Evolutionary conservation across 495 filamentous ascomycete species (phyloP).

Genomic region (Podospora pseudopauciseta): DNA sequence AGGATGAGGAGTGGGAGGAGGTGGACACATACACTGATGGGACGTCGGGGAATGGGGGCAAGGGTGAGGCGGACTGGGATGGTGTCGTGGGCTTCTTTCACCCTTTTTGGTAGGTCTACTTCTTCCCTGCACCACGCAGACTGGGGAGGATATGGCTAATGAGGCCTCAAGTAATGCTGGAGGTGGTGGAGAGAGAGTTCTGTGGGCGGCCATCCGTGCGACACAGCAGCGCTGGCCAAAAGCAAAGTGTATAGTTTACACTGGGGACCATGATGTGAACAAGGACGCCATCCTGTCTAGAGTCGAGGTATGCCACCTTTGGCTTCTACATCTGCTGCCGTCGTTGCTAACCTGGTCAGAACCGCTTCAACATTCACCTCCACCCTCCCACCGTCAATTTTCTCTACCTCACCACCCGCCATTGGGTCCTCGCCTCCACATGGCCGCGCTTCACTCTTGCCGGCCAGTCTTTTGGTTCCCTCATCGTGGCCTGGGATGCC

Average conservation of each 20-base stretch:
- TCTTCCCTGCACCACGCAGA: neutral
- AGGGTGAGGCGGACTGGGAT: constrained; percentile 61
- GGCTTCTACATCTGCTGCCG: neutral
- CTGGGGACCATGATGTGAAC: constrained; percentile 83
- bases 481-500: constrained; percentile 87
- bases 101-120: constrained; percentile 73
- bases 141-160: constrained; percentile 10
- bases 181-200: constrained; percentile 90
- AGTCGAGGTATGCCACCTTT: constrained; percentile 56
- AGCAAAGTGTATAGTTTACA: constrained; percentile 87
- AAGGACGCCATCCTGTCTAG: constrained; percentile 73
- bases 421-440: constrained; percentile 75
- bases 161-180: constrained; percentile 71
- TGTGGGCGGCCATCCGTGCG: constrained; percentile 92
- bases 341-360: constrained; percentile 38
- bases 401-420: constrained; percentile 82
- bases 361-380: constrained; percentile 88
- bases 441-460: constrained; percentile 94
- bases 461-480: constrained; percentile 83
- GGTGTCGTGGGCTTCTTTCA: constrained; percentile 95
- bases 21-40: constrained; percentile 56
- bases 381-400: constrained; percentile 80
- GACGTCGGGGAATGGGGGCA: constrained; percentile 51
- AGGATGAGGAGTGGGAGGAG: constrained; percentile 75
- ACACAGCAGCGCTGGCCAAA: constrained; percentile 87